Conservation (phyloP, 2,329 filamentous ascomycete species). For the Sporothrix brasiliensis region DNA sequence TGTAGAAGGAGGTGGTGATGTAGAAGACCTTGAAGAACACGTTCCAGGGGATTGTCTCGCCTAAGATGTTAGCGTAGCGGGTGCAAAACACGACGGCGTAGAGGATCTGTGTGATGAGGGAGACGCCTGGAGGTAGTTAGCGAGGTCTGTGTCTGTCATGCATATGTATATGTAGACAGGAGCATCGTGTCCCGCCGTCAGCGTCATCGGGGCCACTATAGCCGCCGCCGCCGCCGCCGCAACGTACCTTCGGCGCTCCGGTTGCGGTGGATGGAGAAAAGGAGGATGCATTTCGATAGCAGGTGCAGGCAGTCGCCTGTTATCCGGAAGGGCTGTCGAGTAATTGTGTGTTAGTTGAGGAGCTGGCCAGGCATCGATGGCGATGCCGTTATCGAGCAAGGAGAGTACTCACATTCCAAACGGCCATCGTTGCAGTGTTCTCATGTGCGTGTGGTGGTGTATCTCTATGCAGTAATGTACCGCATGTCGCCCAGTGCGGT, state of each 20-base stretch:
- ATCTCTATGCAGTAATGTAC: not conserved
- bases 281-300: slow-evolving; percentile 84
- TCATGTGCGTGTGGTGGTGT: slow-evolving; percentile 6
- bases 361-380: not conserved
- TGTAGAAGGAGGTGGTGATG: slow-evolving; percentile 80
- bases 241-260: slow-evolving; percentile 74
- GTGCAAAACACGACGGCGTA: slow-evolving; percentile 85
- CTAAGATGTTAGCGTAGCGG: slow-evolving; percentile 83
- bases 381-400: not conserved
- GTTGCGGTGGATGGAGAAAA: slow-evolving; percentile 87
- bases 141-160: not conserved
- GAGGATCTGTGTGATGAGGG: slow-evolving; percentile 85
- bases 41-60: slow-evolving; percentile 64
- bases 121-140: slow-evolving; percentile 62
- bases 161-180: not conserved
- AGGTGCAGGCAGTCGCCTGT: slow-evolving; percentile 83
- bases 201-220: not conserved
- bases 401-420: slow-evolving; percentile 23
- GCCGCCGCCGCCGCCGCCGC: not conserved
- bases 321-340: slow-evolving; percentile 66
- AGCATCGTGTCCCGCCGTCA: not conserved
- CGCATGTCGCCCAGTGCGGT: not conserved
- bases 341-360: slow-evolving; percentile 22
- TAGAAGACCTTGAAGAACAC: slow-evolving; percentile 88
- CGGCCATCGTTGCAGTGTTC: slow-evolving; percentile 27